Evolutionary conservation across 805 yeast species (phyloP), one percentile per base, ranked within the genome.

Genomic region (Isabelozyma pseudorhagii): DNA sequence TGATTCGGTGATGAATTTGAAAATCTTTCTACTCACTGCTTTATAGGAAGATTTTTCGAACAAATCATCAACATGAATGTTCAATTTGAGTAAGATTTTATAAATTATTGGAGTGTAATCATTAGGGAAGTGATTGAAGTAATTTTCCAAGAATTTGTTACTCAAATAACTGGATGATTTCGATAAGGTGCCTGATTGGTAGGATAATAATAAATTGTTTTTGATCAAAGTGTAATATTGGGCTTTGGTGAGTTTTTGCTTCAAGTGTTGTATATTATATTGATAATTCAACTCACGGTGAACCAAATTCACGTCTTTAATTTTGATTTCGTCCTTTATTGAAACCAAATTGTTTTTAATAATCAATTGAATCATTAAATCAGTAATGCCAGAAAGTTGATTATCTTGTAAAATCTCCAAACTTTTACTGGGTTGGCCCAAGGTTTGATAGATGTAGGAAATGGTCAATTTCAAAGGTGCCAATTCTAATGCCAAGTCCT

Each of bases 381-480:
- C 83, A 40, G 68, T 65, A 36, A 71, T 50, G 8, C 56, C 50
- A 5, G 58, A 53, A 38, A 62, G 46, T 14, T 71, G 71, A 9
- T 75, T 53, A 2, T 61, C 54, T 3, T 69, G 57, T 46, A 82
- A 66, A 3, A 81, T 63, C 2, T 57, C 49, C 38, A 58, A 45
- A 2, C 83, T 67, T 15, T 69, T 66, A 1, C 58, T 66, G 2
- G 46, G 43, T 13, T 74, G 58, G 7, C 78, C 78, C 38, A 54
- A 51, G 6, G 55, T 34, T 44, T 74, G 76, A 46, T 79, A 66
- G 15, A 80, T 78, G 56, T 77, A 84, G 2, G 88, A 84, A 29
- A 78, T 78, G 54, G 87, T 86, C 42, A 84, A 62, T 50, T 75
- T 63, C 17, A 85, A 85, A 21, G 93, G 87, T 29, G 79, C 72